Evolutionary conservation across 495 filamentous ascomycete genomes (phyloP).

Genomic region (Oleoguttula mirabilis): DNA sequence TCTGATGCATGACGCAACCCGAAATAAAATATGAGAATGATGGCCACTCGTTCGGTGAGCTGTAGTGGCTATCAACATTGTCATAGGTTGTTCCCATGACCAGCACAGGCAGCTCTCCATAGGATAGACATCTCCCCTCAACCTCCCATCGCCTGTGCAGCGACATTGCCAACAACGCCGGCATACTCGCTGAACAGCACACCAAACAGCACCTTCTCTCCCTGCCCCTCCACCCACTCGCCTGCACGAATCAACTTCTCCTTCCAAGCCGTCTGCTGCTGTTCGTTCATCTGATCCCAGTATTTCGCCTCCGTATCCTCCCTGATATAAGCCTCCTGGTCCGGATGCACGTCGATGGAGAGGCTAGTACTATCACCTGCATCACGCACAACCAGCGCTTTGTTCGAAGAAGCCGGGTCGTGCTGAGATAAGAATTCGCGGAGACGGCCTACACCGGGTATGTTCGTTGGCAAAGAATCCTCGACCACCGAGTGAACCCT

Average conservation of each 20-base stretch:
- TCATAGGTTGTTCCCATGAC: too few relatives aligned
- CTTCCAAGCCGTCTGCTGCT: constrained; percentile 57
- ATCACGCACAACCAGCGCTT: constrained; percentile 19
- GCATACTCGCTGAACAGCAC: constrained; percentile 63
- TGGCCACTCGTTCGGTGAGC: too few relatives aligned
- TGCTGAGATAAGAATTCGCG: constrained; percentile 2
- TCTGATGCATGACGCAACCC: too few relatives aligned
- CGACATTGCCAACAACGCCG: constrained; percentile 41
- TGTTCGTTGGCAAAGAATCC: background rate
- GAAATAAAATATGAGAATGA: too few relatives aligned
- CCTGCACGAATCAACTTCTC: constrained; percentile 53
- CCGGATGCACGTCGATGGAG: constrained; percentile 24
- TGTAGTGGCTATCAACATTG: too few relatives aligned
- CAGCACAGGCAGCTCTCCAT: too few relatives aligned
- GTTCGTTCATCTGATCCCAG: constrained; percentile 53
- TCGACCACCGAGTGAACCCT: constrained; percentile 12
- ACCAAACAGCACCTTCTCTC: constrained; percentile 59
- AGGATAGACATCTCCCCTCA: too few relatives aligned
- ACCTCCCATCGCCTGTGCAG: constrained; percentile 21
- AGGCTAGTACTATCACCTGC: constrained; percentile 3
- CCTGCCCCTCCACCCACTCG: constrained; percentile 59
- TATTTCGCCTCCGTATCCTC: constrained; percentile 36
- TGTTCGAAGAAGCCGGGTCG: background rate
- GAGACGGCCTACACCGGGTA: constrained; percentile 2
- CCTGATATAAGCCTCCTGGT: constrained; percentile 31